Evolutionary conservation across 73 alveolate genomes (phyloP), one percentile per base, ranked within the genome.

Genomic region (Durusdinium trenchii): DNA sequence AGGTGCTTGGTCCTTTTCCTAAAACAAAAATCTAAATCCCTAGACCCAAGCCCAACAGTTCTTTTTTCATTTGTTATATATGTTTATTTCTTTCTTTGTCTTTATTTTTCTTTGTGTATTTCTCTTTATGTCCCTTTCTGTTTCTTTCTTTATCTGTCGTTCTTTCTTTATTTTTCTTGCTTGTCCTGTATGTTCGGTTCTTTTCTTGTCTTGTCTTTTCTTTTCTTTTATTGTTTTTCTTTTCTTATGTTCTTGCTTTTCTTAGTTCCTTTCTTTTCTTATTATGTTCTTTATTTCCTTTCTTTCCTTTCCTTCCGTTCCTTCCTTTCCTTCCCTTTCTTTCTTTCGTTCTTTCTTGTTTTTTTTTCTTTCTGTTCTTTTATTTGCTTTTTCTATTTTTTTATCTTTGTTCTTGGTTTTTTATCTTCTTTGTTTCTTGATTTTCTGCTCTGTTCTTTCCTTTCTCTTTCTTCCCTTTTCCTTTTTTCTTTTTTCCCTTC

Each of bases 311-410:
- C 36, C 35, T 32, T 79, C 64, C 28, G 12, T 79, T 32, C 28
- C 64, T 79, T 9, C 35, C 73, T 79, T 26, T 79, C 92, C 35
- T 26, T 79, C 92, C 35, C 64, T 14, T 26, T 79, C 64, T 79
- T 26, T 79, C 64, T 79, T 38, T 79, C 35, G 14, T 71, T 79
- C 35, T 79, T 71, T 79, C 35, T 79, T 71, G 14, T 79, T 79
- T 71, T 79, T 14, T 79, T 71, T 79, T 79, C 35, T 71, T 79
- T 14, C 35, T 71, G 14, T 79, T 79, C 92, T 79, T 14, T 79
- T 71, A 23, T 79, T 79, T 71, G 14, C 7, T 79, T 71, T 79
- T 79, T 79, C 92, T 79, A n/a, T 79, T 71, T 79, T 79, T 79
- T 71, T 79, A n/a, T 79, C 92, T 79, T 79, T 79, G 69, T 79